Evolutionary conservation across 2,329 filamentous ascomycete species (phyloP).

Genomic region (Leptodontidium sp.): DNA sequence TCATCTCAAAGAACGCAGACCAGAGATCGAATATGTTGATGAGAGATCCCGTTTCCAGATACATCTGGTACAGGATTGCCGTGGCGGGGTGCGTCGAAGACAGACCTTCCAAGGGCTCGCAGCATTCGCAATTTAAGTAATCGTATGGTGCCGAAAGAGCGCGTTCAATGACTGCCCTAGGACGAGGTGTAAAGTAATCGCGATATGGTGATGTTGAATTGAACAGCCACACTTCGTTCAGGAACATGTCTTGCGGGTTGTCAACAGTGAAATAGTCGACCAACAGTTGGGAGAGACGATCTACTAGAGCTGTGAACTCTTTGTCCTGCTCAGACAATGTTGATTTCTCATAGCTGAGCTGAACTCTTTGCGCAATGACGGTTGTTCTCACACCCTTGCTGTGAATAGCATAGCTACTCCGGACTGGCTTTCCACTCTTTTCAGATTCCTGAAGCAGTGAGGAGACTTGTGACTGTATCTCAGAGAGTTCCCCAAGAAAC

Average conservation of each 20-base stretch:
- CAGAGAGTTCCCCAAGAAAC: constrained; percentile 35
- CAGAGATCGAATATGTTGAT: constrained; percentile 84
- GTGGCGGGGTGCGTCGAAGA: constrained; percentile 72
- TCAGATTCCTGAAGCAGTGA: constrained; percentile 56
- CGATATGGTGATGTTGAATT: constrained; percentile 73
- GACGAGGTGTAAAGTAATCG: constrained; percentile 78
- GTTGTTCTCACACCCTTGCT: constrained; percentile 77
- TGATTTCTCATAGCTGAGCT: constrained; percentile 78
- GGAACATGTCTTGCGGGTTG: constrained; percentile 57
- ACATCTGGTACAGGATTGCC: constrained; percentile 79
- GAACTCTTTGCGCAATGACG: constrained; percentile 81
- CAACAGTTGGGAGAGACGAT: constrained; percentile 61
- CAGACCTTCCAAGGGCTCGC: constrained; percentile 59
- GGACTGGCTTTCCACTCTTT: constrained; percentile 60
- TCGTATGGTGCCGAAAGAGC: constrained; percentile 77
- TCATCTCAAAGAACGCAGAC: constrained; percentile 75
- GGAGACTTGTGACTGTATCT: constrained; percentile 56
- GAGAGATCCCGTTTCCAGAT: constrained; percentile 77
- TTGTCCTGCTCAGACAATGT: constrained; percentile 75
- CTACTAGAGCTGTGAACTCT: constrained; percentile 72
- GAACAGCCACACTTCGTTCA: constrained; percentile 80
- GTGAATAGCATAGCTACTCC: constrained; percentile 78
- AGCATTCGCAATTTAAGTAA: constrained; percentile 79
- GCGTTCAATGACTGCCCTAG: constrained; percentile 74
- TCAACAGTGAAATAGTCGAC: constrained; percentile 53